Evolutionary conservation across 306 rosid species (phyloP), one percentile per base, ranked within the genome.

Genomic region (Cucumis hystrix): DNA sequence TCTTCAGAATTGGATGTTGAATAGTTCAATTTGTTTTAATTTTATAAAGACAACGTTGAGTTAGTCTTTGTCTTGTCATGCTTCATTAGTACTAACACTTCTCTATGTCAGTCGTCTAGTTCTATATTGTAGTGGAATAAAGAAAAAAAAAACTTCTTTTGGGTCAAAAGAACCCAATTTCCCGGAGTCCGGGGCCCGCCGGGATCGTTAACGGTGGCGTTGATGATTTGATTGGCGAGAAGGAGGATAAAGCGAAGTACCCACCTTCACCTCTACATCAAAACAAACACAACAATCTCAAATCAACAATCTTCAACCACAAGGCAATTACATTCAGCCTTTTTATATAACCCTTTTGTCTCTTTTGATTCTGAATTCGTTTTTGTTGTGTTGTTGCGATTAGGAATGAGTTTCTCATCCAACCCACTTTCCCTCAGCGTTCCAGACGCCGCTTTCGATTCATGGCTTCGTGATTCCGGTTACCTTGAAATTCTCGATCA

Each of bases 401-500:
- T 18, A 17, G 10, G 30, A 15, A 91, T 94, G 98, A 92, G 79
- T 58, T 92, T 95, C 87, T 83, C 96, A 47, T 68, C 97, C 14
- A 95, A 95, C 76, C 98, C 98, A 25, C 79, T 95, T 10, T 87
- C 98, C 66, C 98, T 95, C 65, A 95, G 98, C 86, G 92, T 95
- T 5, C 95, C 98, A 25, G 98, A 95, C 80, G 85, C 88, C 40
- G 89, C 92, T 74, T 95, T 95, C 86, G 97, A 95, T 45, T 81
- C 97, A 25, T 95, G 98, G 97, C 98, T 95, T 55, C 95, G 98
- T 49, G 96, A 95, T 82, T 82, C 87, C 74, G 98, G 98, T 80
- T 95, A 90, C 83, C 96, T 92, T 41, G 97, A 95, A 77, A 67
- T 92, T 79, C 87, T 95, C 81, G 98, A 95, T 83, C 93, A 89